phyloP scores from a whole-genome alignment of 2,329 filamentous ascomycete species.

The Ceratocystis cubensis region DNA sequence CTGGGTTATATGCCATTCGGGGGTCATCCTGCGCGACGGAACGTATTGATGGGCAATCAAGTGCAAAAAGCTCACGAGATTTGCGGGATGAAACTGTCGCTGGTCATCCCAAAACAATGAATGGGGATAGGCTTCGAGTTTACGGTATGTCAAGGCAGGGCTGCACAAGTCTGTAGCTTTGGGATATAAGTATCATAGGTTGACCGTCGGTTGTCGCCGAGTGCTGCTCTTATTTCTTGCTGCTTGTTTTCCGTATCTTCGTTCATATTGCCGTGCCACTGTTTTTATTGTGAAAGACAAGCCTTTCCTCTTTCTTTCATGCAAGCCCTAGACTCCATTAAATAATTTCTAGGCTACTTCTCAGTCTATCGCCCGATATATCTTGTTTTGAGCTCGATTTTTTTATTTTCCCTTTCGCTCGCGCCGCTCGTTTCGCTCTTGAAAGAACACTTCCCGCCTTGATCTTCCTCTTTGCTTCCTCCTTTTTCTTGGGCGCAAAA shows the following conservation, averaged over 20 bases:
- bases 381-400: background rate
- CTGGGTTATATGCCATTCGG: background rate
- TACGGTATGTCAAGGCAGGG: background rate
- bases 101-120: background rate
- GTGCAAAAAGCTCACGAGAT: background rate
- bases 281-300: background rate
- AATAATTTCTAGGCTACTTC: background rate
- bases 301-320: background rate
- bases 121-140: background rate
- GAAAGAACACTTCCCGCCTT: background rate
- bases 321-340: background rate
- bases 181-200: background rate
- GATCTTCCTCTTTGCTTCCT: background rate
- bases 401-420: background rate
- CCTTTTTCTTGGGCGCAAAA: background rate
- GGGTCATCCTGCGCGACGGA: background rate
- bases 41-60: background rate
- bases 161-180: background rate
- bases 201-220: background rate
- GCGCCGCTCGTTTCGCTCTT: background rate
- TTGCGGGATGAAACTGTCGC: background rate
- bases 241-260: background rate
- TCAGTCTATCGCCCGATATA: background rate
- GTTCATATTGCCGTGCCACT: background rate
- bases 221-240: background rate